Evolutionary conservation across 1,284 basidiomycete species (phyloP).

Genomic region (Ceratobasidium sp.): DNA sequence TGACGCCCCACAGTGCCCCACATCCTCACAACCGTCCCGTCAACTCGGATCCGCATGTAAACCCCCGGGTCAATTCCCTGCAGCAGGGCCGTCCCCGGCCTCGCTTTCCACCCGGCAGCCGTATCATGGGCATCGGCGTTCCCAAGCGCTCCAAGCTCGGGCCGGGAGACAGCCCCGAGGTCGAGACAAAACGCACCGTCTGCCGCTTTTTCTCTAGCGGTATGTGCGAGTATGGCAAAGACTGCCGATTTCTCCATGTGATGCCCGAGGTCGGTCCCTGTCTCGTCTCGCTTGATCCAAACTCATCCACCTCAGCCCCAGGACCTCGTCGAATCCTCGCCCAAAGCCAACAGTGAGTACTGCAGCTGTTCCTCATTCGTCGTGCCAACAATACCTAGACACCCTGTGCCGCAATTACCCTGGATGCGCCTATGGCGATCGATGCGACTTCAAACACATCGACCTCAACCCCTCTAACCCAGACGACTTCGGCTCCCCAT

Average conservation of each 20-base stretch:
- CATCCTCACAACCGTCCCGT: conserved; percentile 30
- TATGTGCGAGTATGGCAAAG: conserved; percentile 41
- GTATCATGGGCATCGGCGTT: conserved; percentile 41
- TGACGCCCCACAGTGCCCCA: conserved; percentile 3
- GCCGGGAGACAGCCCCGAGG: not conserved
- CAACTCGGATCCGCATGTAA: conserved; percentile 37
- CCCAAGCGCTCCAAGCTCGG: conserved; percentile 30
- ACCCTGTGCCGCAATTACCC: conserved; percentile 40
- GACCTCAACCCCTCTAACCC: conserved; percentile 22
- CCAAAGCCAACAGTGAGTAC: conserved; percentile 3
- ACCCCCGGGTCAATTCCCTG: conserved; percentile 32
- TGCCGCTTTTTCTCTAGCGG: conserved; percentile 31
- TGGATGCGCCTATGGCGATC: conserved; percentile 37
- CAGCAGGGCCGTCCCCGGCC: conserved; percentile 19
- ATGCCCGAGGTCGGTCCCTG: conserved; percentile 28
- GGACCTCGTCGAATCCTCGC: conserved; percentile 14
- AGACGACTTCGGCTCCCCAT: conserved; percentile 29
- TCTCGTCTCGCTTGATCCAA: conserved; percentile 10
- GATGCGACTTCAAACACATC: conserved; percentile 38
- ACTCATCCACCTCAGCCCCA: conserved; percentile 6
- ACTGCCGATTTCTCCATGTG: conserved; percentile 33
- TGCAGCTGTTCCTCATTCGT: too few species aligned
- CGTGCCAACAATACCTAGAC: conserved; percentile 8
- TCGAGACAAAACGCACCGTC: conserved; percentile 33
- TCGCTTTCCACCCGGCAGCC: conserved; percentile 35